A percentile compares a stretch with the other conserved stretches of the same genome.
Evolutionary conservation across 2,329 filamentous ascomycete species (phyloP).

Genomic region (Macroventuria anomochaeta): DNA sequence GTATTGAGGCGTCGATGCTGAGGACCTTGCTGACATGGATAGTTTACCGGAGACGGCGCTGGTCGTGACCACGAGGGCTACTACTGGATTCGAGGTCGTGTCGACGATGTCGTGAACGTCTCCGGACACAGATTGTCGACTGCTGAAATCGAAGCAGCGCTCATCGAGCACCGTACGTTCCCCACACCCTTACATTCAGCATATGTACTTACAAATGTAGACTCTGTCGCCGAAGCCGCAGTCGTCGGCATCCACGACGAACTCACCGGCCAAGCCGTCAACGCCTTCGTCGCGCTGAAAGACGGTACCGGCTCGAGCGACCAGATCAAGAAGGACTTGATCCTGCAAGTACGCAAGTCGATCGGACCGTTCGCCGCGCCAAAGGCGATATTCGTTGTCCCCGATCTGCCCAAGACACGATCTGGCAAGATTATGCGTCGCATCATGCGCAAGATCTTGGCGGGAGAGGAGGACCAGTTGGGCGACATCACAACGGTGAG

Average conservation of each 20-base stretch:
- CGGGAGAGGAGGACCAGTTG: slow-evolving; percentile 94
- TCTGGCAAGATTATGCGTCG: slow-evolving; percentile 99
- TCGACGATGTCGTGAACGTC: slow-evolving; percentile 98
- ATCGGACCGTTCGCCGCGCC: slow-evolving; percentile 97
- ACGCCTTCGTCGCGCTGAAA: slow-evolving; percentile 94
- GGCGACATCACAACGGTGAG: slow-evolving; percentile 90
- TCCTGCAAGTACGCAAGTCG: slow-evolving; percentile 93
- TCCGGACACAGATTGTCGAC: slow-evolving; percentile 95
- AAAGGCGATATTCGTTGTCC: slow-evolving; percentile 88
- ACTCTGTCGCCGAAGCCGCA: slow-evolving; percentile 87
- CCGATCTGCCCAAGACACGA: slow-evolving; percentile 94
- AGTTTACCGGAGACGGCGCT: slow-evolving; percentile 93
- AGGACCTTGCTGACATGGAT: slow-evolving; percentile 25
- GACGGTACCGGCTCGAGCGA: slow-evolving; percentile 78
- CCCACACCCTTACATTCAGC: neutral
- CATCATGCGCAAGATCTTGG: slow-evolving; percentile 95
- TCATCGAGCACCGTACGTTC: slow-evolving; percentile 79
- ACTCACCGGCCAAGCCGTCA: slow-evolving; percentile 94
- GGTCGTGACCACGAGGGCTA: slow-evolving; percentile 97
- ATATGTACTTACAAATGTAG: slow-evolving; percentile 41
- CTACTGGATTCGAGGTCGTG: slow-evolving; percentile 99
- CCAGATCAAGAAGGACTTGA: slow-evolving; percentile 87
- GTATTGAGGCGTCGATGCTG: slow-evolving; percentile 45
- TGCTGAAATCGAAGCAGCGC: slow-evolving; percentile 95
- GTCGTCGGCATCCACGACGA: slow-evolving; percentile 94